Evolutionary conservation across 2,329 filamentous ascomycete genomes (phyloP).

Genomic region (Cercospora sp.): DNA sequence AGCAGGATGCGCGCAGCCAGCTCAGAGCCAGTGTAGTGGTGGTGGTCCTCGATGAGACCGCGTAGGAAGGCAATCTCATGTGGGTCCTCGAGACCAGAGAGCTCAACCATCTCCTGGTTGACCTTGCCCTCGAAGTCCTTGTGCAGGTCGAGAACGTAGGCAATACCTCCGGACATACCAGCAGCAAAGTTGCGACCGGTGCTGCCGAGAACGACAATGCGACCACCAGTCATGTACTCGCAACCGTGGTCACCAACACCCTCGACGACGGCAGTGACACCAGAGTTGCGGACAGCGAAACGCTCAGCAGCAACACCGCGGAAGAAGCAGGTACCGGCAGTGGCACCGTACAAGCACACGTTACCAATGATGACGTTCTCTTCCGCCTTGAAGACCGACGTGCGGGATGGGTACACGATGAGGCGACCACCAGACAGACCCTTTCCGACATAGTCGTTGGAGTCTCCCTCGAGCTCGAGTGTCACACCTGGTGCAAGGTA

Average conservation of each 20-base stretch:
- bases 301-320: slow-evolving; percentile 93
- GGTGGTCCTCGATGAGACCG: slow-evolving; percentile 90
- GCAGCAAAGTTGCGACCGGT: slow-evolving; percentile 97
- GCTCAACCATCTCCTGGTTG: slow-evolving; percentile 97
- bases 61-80: slow-evolving; percentile 86
- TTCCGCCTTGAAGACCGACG: slow-evolving; percentile 90
- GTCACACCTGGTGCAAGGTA: slow-evolving; percentile 92
- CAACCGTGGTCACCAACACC: slow-evolving; percentile 95
- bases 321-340: slow-evolving; percentile 90
- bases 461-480: slow-evolving; percentile 89
- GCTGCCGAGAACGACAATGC: slow-evolving; percentile 79
- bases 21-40: slow-evolving; percentile 96
- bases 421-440: slow-evolving; percentile 88
- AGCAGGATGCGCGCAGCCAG: slow-evolving; percentile 86
- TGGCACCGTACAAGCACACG: slow-evolving; percentile 92
- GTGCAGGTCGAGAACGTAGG: slow-evolving; percentile 87
- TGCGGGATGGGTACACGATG: slow-evolving; percentile 88
- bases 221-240: slow-evolving; percentile 98
- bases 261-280: slow-evolving; percentile 93
- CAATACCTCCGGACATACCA: slow-evolving; percentile 98
- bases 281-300: slow-evolving; percentile 95
- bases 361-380: slow-evolving; percentile 95
- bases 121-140: slow-evolving; percentile 89
- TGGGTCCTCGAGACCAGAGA: slow-evolving; percentile 78
- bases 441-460: slow-evolving; percentile 97